Evolutionary conservation across 495 filamentous ascomycete species (phyloP), one percentile per base, ranked within the genome.

Genomic region (Aspergillus steynii): DNA sequence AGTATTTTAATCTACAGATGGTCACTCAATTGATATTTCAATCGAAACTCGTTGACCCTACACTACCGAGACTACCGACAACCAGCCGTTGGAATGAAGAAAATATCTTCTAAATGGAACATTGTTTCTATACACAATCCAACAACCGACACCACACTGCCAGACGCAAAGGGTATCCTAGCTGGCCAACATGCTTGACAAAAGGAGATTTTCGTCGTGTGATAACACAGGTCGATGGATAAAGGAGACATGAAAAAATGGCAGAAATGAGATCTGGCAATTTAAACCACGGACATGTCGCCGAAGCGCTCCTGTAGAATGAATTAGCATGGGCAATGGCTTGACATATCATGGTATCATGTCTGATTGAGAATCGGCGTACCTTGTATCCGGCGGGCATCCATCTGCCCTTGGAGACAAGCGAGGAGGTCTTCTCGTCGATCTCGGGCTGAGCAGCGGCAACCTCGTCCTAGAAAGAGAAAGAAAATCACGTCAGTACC

Each of bases 401-500:
- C 96, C 96, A 99, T 83, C 93, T 90, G 78, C 94, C 93, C 86
- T 93, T 98, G 74, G 90, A 90, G 53, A 98, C 93, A 73, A 98
- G 84, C 79, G 93, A 85, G 62, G 89, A 78, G 59, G 92, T 96
- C 80, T 92, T 91, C 85, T 93, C 85, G 76, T 99, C 96, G 77
- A 98, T 97, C 67, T 96, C 93, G 56, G 94, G 95, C 71, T 90
- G 89, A 59, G 92, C 96, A 61, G 88, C 85, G 59, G 88, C 91
- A 77, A 99, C 90, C 73, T 99, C 96, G 77, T 98, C 95, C 93
- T 96, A 71, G n/a, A 69, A 53, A 61, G 61, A 63, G 34, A 2
- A 64, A 47, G 15, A 34, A 59, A 53, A 51, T 59, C 63, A 63
- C 68, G 61, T 34, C 25, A 60, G 54, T 62, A 50, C 59, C 46